A percentile compares a stretch with the other conserved stretches of the same genome.
Evolutionary conservation across 2,329 filamentous ascomycete genomes (phyloP).

Genomic region (Colletotrichum salicis): DNA sequence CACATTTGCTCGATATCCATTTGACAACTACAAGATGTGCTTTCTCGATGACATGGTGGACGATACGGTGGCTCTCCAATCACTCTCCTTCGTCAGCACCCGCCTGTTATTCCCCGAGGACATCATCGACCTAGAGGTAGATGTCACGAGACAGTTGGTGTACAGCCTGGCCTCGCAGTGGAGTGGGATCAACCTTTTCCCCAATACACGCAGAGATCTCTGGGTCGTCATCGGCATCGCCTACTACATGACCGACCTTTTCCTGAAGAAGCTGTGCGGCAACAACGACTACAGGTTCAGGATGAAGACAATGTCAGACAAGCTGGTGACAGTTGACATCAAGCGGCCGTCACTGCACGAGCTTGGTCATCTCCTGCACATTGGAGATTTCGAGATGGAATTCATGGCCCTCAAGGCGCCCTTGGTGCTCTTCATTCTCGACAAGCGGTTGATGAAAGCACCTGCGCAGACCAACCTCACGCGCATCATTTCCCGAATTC

Average conservation of each 20-base stretch:
- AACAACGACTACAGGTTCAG: constrained; percentile 95
- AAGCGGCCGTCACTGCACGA: constrained; percentile 84
- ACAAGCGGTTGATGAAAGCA: constrained; percentile 88
- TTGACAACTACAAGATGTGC: constrained; percentile 89
- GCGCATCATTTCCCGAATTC: constrained; percentile 85
- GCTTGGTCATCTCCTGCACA: constrained; percentile 79
- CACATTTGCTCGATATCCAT: constrained; percentile 90
- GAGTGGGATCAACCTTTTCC: constrained; percentile 92
- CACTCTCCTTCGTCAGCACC: constrained; percentile 87
- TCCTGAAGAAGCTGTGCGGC: constrained; percentile 89
- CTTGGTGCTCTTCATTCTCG: constrained; percentile 91
- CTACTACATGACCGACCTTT: constrained; percentile 94
- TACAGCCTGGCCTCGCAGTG: constrained; percentile 91
- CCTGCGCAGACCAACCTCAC: constrained; percentile 77
- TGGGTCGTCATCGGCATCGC: constrained; percentile 93
- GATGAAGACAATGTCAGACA: constrained; percentile 86
- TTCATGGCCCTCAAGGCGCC: constrained; percentile 93
- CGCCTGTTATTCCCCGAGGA: constrained; percentile 85
- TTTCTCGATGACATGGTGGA: constrained; percentile 90
- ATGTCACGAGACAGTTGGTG: constrained; percentile 82
- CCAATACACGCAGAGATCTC: constrained; percentile 80
- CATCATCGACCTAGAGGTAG: constrained; percentile 84
- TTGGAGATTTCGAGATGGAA: constrained; percentile 87
- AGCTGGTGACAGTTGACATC: constrained; percentile 82
- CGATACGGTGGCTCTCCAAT: constrained; percentile 81